Base-by-base conservation (phyloP, 2,329 filamentous ascomycete species). In the Pyrenophora tritici-repentis region DNA sequence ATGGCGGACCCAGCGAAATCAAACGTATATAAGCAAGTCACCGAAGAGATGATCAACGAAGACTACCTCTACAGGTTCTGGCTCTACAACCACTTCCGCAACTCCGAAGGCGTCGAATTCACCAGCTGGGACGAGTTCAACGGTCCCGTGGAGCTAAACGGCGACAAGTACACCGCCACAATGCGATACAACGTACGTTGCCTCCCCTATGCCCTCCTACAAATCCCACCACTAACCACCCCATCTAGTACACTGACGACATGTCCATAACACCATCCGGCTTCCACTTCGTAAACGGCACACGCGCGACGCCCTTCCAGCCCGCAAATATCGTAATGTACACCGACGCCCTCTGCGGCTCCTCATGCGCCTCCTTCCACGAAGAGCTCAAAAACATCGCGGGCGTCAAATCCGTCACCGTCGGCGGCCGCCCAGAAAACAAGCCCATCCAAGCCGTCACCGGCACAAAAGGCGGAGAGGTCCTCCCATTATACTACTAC, bases 391-490 rank as follows among this genome's bases (percentile, higher is more conserved):
- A 78, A 12, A 68, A 74, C 55, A 73, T 76, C 47, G 76, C 75
- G 35, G 78, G 79, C n/a, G 78, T 86, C 1, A 78, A 78, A 50
- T 79, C 79, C 13, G 75, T 86, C 37, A 75, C 76, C 4, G 73
- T 85, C 24, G 86, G 86, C 13, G 86, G 86, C 2, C 79, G 81
- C 1, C 84, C 85, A 0, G 65, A 72, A 12, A 66, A 75, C 1
- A 68, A 65, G 3, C 78, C 80, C 1, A 87, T 88, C 74, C 84
- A 87, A 73, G 80, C 78, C 4, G 76, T 86, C 20, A 83, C 84
- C 5, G 86, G 85, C 18, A 79, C 81, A 36, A 83, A 86, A 60
- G 86, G 85, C 22, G 68, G 72, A 3, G 70, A 73, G 59, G 65
- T 70, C 34, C 56, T 60, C 18, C 56, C 62, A 12, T 43, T 69